Percentiles rank a stretch among this genome's conserved stretches.
Conservation (phyloP, 2,329 filamentous ascomycete genomes). For the Myriosclerotinia scirpicola region DNA sequence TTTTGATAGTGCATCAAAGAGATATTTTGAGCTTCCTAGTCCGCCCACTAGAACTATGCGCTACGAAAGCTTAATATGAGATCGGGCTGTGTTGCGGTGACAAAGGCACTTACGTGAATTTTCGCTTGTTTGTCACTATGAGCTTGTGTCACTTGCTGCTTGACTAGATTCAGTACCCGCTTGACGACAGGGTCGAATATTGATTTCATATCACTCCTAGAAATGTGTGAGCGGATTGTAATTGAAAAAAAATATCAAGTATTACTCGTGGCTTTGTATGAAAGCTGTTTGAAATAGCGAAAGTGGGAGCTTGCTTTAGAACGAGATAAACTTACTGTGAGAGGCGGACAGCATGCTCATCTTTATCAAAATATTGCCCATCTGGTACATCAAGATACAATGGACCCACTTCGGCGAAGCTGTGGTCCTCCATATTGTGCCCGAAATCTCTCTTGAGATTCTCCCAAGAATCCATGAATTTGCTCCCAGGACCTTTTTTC, state of each 20-base stretch:
- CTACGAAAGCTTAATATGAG: slow-evolving; percentile 6
- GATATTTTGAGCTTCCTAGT: slow-evolving; percentile 29
- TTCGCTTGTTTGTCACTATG: slow-evolving; percentile 18
- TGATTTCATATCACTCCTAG: slow-evolving; percentile 30
- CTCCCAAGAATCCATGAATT: slow-evolving; percentile 30
- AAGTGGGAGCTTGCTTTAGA: neutral
- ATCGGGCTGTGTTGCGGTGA: too few relatives aligned
- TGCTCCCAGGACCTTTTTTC: slow-evolving; percentile 31
- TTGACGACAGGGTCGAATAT: slow-evolving; percentile 34
- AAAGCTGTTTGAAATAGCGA: too few relatives aligned
- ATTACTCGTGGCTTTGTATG: neutral
- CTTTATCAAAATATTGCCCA: slow-evolving; percentile 28
- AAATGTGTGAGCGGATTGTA: neutral
- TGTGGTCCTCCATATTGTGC: slow-evolving; percentile 5
- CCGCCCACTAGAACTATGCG: slow-evolving; percentile 31
- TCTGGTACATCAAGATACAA: slow-evolving; percentile 28
- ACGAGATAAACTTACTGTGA: slow-evolving; percentile 27
- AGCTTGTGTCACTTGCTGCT: slow-evolving; percentile 28
- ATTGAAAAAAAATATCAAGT: neutral
- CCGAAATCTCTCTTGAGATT: slow-evolving; percentile 28
- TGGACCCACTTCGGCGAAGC: slow-evolving; percentile 22
- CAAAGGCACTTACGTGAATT: slow-evolving; percentile 28
- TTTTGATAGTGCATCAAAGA: slow-evolving; percentile 23
- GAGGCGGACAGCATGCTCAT: slow-evolving; percentile 25
- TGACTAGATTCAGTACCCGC: slow-evolving; percentile 28